phyloP scores from a whole-genome alignment of 805 yeast genomes.

The Clavispora carvajalis region DNA sequence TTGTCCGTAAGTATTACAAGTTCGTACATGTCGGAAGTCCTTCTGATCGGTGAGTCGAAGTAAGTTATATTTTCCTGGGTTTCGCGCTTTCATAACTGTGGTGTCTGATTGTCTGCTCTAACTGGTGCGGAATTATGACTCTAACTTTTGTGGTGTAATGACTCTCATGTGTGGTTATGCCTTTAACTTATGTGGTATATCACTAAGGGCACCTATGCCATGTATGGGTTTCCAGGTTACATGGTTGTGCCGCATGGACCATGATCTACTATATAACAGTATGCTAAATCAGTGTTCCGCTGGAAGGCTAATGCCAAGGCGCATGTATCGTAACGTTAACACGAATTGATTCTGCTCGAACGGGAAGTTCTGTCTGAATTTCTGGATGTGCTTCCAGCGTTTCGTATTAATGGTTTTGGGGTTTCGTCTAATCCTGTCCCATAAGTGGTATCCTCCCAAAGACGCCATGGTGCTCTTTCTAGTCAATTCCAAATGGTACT shows the following conservation, averaged over 20 bases:
- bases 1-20: constrained; percentile 17
- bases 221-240: too few species aligned
- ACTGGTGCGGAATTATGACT: too few species aligned
- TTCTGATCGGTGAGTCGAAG: too few species aligned
- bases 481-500: constrained; percentile 17
- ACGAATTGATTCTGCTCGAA: constrained; percentile 38
- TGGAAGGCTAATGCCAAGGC: constrained; percentile 20
- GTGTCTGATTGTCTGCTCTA: too few species aligned
- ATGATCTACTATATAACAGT: background rate
- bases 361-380: constrained; percentile 31
- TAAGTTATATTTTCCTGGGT: too few species aligned
- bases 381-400: constrained; percentile 39
- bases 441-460: constrained; percentile 37
- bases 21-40: constrained; percentile 10
- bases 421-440: constrained; percentile 34
- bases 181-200: too few species aligned
- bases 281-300: background rate
- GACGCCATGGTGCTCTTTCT: constrained; percentile 13
- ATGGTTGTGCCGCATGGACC: too few species aligned
- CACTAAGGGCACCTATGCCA: too few species aligned
- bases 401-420: constrained; percentile 30
- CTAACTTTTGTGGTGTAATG: too few species aligned
- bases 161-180: too few species aligned
- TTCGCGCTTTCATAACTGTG: too few species aligned
- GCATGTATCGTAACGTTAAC: constrained; percentile 31